phyloP scores from a whole-genome alignment of 129 eudicot genomes.

The Deinandra increscens region DNA sequence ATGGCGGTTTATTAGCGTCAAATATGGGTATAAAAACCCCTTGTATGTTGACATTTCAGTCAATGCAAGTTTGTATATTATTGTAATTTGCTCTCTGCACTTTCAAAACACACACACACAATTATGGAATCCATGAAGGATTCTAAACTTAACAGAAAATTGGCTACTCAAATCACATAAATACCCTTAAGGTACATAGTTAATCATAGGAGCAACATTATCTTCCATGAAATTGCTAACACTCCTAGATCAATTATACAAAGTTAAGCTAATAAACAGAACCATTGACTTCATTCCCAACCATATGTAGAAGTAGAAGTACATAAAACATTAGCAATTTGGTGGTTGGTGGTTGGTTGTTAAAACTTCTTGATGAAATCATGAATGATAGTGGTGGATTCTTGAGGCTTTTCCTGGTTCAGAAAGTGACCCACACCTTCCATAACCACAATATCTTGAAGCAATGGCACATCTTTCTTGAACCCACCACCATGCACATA shows the following conservation, averaged over 20 bases:
- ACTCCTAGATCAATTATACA: background rate
- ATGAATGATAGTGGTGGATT: slow-evolving; percentile 35
- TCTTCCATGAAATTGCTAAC: background rate
- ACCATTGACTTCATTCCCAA: slow-evolving; percentile 34
- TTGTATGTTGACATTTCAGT: too few relatives aligned
- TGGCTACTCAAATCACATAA: slow-evolving; percentile 17
- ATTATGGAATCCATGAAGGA: too few relatives aligned
- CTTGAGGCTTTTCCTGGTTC: slow-evolving; percentile 47
- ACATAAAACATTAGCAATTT: background rate
- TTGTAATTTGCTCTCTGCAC: too few relatives aligned
- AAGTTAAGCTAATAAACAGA: slow-evolving; percentile 16
- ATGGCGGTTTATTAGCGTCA: too few relatives aligned
- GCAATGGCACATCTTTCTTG: slow-evolving; percentile 38
- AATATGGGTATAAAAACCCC: too few relatives aligned
- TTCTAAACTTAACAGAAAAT: too few relatives aligned
- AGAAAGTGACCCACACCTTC: slow-evolving; percentile 46
- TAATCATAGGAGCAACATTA: slow-evolving; percentile 5
- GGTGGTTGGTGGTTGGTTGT: background rate
- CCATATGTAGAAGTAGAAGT: slow-evolving; percentile 12
- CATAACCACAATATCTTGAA: slow-evolving; percentile 42
- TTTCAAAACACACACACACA: too few relatives aligned
- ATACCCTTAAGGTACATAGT: slow-evolving; percentile 13
- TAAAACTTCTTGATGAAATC: slow-evolving; percentile 26
- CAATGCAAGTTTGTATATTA: too few relatives aligned
- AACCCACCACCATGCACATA: slow-evolving; percentile 43